Percentiles rank a stretch among this genome's conserved stretches.
Conservation (phyloP, 225 moss, liverwort and hornwort genomes). For the Polytrichum formosum region DNA sequence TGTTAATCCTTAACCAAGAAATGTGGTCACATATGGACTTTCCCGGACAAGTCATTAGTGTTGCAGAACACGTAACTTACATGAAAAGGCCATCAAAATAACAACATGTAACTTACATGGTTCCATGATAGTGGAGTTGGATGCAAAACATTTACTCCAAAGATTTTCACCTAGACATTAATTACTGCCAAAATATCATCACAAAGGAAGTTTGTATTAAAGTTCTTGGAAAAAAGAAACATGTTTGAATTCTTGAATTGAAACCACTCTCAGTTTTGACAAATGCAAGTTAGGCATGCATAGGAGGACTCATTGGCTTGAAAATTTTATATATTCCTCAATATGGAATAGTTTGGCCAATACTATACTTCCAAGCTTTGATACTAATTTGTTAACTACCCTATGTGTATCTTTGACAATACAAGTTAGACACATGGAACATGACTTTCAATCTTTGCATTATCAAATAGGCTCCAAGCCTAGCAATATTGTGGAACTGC, state of each 20-base stretch:
- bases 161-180: slow-evolving; percentile 42
- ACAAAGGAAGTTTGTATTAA: neutral
- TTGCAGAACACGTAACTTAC: too few species aligned
- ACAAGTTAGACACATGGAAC: too few species aligned
- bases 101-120: neutral
- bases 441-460: too few species aligned
- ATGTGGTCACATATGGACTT: too few species aligned
- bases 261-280: neutral
- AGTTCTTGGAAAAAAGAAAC: neutral
- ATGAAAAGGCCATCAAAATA: too few species aligned
- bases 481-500: too few species aligned
- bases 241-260: neutral
- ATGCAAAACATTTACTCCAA: slow-evolving; percentile 28
- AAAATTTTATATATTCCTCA: neutral
- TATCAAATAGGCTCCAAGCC: too few species aligned
- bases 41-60: too few species aligned
- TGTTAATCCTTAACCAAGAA: too few species aligned
- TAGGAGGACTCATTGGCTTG: slow-evolving; percentile 17
- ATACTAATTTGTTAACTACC: neutral
- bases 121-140: slow-evolving; percentile 51
- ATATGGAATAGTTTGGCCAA: slow-evolving; percentile 1
- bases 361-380: neutral
- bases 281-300: neutral
- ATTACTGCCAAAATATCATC: neutral
- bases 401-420: too few species aligned